Evolutionary conservation across 1,284 basidiomycete species (phyloP), one percentile per base, ranked within the genome.

Genomic region (Sphaerobolus stellatus): DNA sequence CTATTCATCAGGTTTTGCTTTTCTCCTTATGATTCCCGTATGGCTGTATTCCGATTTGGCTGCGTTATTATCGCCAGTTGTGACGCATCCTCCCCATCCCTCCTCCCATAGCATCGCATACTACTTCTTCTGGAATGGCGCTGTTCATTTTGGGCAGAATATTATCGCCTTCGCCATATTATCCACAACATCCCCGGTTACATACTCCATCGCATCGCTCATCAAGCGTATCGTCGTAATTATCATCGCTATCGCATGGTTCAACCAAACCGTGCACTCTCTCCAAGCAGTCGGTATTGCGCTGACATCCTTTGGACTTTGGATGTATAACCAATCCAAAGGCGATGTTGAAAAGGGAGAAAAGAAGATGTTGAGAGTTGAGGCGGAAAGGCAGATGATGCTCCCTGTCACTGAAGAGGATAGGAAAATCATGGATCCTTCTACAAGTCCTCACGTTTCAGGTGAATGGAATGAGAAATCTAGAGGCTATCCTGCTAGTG

Each of bases 151-250:
- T 70, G 87, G 86, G 1, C 97, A 99, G 72, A 98, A 94, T 76
- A 88, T 99, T 65, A 89, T 99, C 62, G 97, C 97, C 20, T 99
- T 99, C 74, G 82, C 94, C 62, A 94, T 99, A 63, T 84, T 99
- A 25, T 86, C 93, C 2, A 91, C 92, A 31, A 97, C 95, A 1
- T 98, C 95, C 7, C 97, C 96, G 5, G 97, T 99, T 57, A 99
- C 97, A 1, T 99, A 99, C 75, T 95, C 92, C 46, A 98, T 99
- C 68, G 97, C 96, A 1, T 96, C 92, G 11, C 84, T 99, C 62
- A 87, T 98, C 75, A 99, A 99, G 75, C 90, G 97, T 29, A 94
- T 99, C 54, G 94, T 90, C 44, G 97, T 99, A 63, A 99, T 99
- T 65, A 94, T 94, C 72, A 88, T 98, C 61, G 96, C 97, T 28